phyloP scores from a whole-genome alignment of 768 basidiomycete species.

The Boletus eberwhitei region DNA sequence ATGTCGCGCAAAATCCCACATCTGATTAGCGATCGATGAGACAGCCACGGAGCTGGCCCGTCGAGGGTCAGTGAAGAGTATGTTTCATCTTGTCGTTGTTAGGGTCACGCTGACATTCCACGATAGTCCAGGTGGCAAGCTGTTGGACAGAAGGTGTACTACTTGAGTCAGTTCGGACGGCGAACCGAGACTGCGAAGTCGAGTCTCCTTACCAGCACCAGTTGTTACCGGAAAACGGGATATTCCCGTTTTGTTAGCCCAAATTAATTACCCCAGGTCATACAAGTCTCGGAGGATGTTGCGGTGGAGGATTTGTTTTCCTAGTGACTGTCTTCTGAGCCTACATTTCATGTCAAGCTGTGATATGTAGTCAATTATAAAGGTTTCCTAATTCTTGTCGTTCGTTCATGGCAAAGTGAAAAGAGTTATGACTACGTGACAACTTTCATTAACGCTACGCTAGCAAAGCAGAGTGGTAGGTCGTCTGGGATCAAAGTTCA shows the following conservation, averaged over 20 bases:
- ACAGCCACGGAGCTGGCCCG: constrained; percentile 17
- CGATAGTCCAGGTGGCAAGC: constrained; percentile 12
- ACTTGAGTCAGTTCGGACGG: neutral
- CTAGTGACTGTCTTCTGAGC: constrained; percentile 20
- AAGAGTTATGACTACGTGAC: neutral
- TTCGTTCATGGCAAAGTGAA: too few species aligned
- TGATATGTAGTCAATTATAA: constrained; percentile 29
- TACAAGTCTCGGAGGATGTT: constrained; percentile 27
- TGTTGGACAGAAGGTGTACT: constrained; percentile 9
- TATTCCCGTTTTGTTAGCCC: constrained; percentile 23
- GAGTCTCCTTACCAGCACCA: constrained; percentile 5
- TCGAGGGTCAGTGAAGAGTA: constrained; percentile 23
- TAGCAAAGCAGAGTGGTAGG: neutral
- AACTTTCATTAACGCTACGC: neutral
- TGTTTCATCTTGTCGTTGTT: neutral
- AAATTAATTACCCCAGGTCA: constrained; percentile 40
- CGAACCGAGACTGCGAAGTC: constrained; percentile 4
- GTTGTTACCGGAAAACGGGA: constrained; percentile 24
- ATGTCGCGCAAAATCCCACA: constrained; percentile 1
- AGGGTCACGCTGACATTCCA: neutral
- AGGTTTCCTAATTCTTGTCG: neutral
- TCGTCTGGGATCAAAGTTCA: constrained; percentile 15
- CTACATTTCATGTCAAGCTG: constrained; percentile 33
- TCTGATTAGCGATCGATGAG: constrained; percentile 19
- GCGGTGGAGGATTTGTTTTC: constrained; percentile 2